Evolutionary conservation across 768 basidiomycete species (phyloP).

Genomic region (Russula sp.): DNA sequence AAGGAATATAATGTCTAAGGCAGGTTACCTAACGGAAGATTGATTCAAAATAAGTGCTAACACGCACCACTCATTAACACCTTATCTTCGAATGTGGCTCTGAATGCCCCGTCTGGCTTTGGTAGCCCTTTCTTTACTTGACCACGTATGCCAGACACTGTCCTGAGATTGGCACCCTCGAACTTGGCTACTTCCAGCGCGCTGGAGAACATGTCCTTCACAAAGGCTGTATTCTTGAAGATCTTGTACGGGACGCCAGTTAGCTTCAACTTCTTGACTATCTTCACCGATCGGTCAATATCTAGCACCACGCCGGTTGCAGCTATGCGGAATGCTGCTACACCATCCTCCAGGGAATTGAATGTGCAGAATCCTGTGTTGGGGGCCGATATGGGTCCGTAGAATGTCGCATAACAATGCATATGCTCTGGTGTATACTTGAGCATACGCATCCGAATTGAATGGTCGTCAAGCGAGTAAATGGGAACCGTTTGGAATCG

Average conservation of each 20-base stretch:
- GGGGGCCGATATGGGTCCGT: conserved; percentile 84
- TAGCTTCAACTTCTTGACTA: conserved; percentile 97
- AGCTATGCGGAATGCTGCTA: conserved; percentile 75
- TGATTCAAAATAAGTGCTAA: not conserved
- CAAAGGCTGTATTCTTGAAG: conserved; percentile 97
- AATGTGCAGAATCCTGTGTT: conserved; percentile 98
- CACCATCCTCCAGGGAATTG: conserved; percentile 66
- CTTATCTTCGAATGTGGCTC: conserved; percentile 98
- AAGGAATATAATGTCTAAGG: conserved; percentile 84
- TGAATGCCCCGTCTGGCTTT: conserved; percentile 93
- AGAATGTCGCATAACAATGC: conserved; percentile 99
- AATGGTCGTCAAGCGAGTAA: conserved; percentile 95
- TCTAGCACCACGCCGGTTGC: conserved; percentile 95
- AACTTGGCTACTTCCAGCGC: conserved; percentile 97
- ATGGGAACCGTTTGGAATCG: conserved; percentile 93
- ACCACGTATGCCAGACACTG: conserved; percentile 92
- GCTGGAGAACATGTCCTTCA: conserved; percentile 94
- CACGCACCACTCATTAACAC: conserved; percentile 86
- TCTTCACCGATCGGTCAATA: conserved; percentile 85
- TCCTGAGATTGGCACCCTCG: conserved; percentile 93
- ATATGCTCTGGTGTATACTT: conserved; percentile 99
- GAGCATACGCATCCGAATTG: conserved; percentile 97
- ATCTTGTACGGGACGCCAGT: conserved; percentile 96
- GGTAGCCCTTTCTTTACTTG: conserved; percentile 93
- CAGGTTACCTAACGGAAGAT: not conserved